Base-by-base conservation (phyloP, 2,329 filamentous ascomycete species). In the Fusarium liriodendri region DNA sequence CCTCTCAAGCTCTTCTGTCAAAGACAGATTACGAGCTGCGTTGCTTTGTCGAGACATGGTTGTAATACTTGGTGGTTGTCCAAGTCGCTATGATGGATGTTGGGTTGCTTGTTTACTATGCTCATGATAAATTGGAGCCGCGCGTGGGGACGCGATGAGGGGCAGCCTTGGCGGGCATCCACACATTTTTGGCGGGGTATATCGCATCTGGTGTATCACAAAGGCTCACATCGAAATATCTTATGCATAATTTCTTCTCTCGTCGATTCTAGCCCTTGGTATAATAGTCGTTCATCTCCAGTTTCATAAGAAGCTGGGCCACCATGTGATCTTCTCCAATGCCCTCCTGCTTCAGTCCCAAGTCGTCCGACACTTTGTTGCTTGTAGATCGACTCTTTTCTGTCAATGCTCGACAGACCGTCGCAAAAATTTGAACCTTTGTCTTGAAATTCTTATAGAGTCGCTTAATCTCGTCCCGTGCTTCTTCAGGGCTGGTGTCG, bases 1-100 rank as follows among this genome's bases (percentile, higher is more conserved):
- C 82, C 93, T 95, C 85, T 99, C 97, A 62, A 99, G 88, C 87
- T 99, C 97, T 81, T 99, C 97, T 0, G 96, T 98, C 69, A 98
- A 87, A 6, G 94, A 94, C 69, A 98, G 86, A 58, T 85, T 88
- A 70, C 90, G 85, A 47, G 87, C 82, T 3, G 88, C 84, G 29
- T 83, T 79, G 50, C 84, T 84, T 22, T 86, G 83, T 65, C 85
- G 85, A 75, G 88, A 86, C 88, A 90, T 90, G 42, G 22, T 77
- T 40, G 55, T 64, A 35, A 13, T 8, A 32, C 16, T 13, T 32
- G n/a, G 25, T 6, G 47, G 38, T 54, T 54, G 27, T 29, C 33
- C 38, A 50, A 42, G 42, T 67, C 63, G 60, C 38, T 66, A 67
- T 47, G 52, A 40, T 63, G 50, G 25, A 52, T 52, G 47, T 52